A percentile compares a stretch with the other conserved stretches of the same genome.
Conservation (phyloP, 805 yeast genomes). For the Metschnikowia cerradonensis region DNA sequence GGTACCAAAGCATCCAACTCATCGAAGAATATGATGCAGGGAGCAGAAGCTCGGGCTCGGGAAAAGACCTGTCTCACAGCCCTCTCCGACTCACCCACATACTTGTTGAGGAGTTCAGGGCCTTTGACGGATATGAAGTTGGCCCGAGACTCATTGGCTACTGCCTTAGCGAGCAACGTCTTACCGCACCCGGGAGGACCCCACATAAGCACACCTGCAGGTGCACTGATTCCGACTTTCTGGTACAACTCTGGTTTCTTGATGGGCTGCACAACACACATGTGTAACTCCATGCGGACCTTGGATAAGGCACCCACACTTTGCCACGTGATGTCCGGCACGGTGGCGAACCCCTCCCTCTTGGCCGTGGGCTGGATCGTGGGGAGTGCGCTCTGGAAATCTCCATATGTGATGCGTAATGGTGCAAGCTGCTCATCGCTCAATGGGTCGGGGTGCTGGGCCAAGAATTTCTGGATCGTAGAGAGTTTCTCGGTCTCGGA, state of each 20-base stretch:
- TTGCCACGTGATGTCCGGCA: conserved; percentile 95
- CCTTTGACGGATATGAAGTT: conserved; percentile 95
- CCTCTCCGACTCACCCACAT: conserved; percentile 93
- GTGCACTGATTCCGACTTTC: conserved; percentile 91
- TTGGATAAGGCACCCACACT: conserved; percentile 85
- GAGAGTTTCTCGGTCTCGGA: conserved; percentile 42
- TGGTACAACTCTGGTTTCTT: conserved; percentile 85
- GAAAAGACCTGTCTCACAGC: conserved; percentile 91
- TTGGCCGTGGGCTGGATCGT: conserved; percentile 95
- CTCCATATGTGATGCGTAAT: conserved; percentile 70
- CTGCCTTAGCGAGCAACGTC: conserved; percentile 93
- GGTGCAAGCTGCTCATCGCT: conserved; percentile 72
- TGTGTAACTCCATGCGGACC: conserved; percentile 84
- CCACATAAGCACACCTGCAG: conserved; percentile 96
- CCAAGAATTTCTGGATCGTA: conserved; percentile 68
- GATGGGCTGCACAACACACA: conserved; percentile 97
- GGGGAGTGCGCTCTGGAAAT: conserved; percentile 82
- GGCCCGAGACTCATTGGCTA: conserved; percentile 94
- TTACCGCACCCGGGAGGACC: conserved; percentile 99
- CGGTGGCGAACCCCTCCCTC: conserved; percentile 97
- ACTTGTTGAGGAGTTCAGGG: conserved; percentile 89
- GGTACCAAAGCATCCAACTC: conserved; percentile 96
- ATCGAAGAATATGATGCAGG: conserved; percentile 93
- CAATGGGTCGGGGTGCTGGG: conserved; percentile 74
- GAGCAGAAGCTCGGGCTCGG: conserved; percentile 88